These are phyloP conservation scores for Adansonia grandidieri DNA, from an alignment of 441 rosid species.

Conservation along the genomic window DNA sequence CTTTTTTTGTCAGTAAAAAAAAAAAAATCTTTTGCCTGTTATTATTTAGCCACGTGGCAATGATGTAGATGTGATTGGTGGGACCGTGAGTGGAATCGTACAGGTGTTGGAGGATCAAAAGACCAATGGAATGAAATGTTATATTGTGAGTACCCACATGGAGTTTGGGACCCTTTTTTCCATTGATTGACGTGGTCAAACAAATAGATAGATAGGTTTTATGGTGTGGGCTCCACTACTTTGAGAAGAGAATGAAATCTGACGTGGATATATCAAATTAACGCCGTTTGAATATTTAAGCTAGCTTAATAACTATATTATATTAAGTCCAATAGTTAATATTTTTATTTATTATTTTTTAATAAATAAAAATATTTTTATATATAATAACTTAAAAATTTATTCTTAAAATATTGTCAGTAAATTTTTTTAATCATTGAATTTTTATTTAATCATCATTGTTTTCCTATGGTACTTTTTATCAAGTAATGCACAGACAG, in stretches of 20 bases:
- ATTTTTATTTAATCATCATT: not conserved
- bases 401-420: too few relatives aligned
- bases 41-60: constrained; percentile 22
- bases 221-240: constrained; percentile 26
- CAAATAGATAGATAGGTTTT: constrained; percentile 8
- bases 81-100: constrained; percentile 9
- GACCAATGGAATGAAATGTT: not conserved
- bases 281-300: not conserved
- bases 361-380: too few relatives aligned
- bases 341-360: too few relatives aligned
- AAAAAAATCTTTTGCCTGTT: constrained; percentile 3
- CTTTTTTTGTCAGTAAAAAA: not conserved
- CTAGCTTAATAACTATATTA: too few relatives aligned
- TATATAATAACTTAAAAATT: too few relatives aligned
- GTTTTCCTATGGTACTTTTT: not conserved
- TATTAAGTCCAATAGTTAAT: too few relatives aligned
- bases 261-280: constrained; percentile 32
- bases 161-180: constrained; percentile 29
- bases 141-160: constrained; percentile 32
- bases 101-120: constrained; percentile 35
- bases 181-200: constrained; percentile 36
- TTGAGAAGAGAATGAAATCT: constrained; percentile 15
- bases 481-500: not conserved
- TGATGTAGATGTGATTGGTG: not conserved
- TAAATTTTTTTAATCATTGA: not conserved